Percentiles rank a stretch among this genome's conserved stretches.
phyloP scores from a whole-genome alignment of 2,329 filamentous ascomycete species.

The Monilinia fructicola region DNA sequence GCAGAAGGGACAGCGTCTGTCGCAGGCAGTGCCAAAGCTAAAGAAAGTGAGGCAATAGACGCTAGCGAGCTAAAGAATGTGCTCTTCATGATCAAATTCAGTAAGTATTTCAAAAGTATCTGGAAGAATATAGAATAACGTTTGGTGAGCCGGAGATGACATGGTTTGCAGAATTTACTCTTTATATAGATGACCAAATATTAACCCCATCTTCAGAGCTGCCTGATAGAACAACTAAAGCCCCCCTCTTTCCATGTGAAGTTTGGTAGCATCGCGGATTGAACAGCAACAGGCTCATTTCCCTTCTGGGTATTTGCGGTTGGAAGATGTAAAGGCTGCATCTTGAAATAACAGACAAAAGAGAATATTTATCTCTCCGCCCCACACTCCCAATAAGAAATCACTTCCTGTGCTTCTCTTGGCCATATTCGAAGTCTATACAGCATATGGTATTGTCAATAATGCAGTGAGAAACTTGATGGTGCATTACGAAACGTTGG shows the following conservation, averaged over 20 bases:
- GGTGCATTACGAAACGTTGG: background rate
- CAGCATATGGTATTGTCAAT: slow-evolving; percentile 7
- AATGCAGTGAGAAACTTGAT: background rate
- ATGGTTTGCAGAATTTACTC: background rate
- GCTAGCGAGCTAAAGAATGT: slow-evolving; percentile 31
- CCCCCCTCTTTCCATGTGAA: background rate
- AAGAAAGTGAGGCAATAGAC: slow-evolving; percentile 27
- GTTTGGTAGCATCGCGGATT: background rate
- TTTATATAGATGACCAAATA: slow-evolving; percentile 7
- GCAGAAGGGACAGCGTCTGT: slow-evolving; percentile 20
- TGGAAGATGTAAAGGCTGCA: background rate
- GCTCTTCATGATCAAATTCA: slow-evolving; percentile 31
- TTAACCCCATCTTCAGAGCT: background rate
- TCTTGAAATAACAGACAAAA: background rate
- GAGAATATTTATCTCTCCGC: background rate
- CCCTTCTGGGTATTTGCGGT: background rate
- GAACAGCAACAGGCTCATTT: background rate
- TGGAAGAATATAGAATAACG: background rate
- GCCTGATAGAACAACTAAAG: background rate
- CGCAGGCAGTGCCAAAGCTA: slow-evolving; percentile 31
- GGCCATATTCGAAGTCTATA: background rate
- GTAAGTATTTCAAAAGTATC: background rate
- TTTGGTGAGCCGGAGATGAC: background rate
- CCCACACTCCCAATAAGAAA: background rate
- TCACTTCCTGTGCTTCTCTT: background rate